phyloP scores from a whole-genome alignment of 1,284 basidiomycete genomes.

The Cryptococcus deneoformans region DNA sequence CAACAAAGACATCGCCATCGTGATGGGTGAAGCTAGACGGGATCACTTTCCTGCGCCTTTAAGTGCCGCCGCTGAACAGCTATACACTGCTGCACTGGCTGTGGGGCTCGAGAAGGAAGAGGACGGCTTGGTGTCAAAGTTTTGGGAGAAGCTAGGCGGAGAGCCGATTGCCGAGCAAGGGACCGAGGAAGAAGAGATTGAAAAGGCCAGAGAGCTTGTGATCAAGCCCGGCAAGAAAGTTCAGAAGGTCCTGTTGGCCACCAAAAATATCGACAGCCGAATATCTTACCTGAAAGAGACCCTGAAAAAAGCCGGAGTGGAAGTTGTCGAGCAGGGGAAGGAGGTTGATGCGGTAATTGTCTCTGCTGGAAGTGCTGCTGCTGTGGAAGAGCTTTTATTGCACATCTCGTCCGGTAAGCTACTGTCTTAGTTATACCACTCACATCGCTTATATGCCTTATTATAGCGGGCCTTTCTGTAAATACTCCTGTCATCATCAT shows the following conservation, averaged over 20 bases:
- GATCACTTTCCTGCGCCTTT: constrained; percentile 31
- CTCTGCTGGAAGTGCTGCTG: constrained; percentile 13
- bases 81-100: constrained; percentile 34
- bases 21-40: constrained; percentile 39
- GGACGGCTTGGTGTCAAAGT: constrained; percentile 35
- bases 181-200: constrained; percentile 26
- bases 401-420: too few species aligned
- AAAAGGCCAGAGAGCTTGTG: constrained; percentile 24
- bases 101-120: constrained; percentile 33
- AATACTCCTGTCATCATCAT: constrained; percentile 42
- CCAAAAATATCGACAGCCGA: constrained; percentile 31
- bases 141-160: constrained; percentile 39
- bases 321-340: constrained; percentile 19
- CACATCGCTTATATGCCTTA: constrained; percentile 12
- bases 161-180: constrained; percentile 22
- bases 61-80: constrained; percentile 33
- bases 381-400: too few species aligned
- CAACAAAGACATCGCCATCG: constrained; percentile 40
- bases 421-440: constrained; percentile 7
- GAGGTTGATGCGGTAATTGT: constrained; percentile 29
- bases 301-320: constrained; percentile 20
- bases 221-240: constrained; percentile 10
- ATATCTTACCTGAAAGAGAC: constrained; percentile 22
- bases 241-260: constrained; percentile 29
- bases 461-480: constrained; percentile 4